Percentiles rank a stretch among this genome's conserved stretches.
Evolutionary conservation across 2,329 filamentous ascomycete species (phyloP).

Genomic region (Colletotrichum tamarilloi): DNA sequence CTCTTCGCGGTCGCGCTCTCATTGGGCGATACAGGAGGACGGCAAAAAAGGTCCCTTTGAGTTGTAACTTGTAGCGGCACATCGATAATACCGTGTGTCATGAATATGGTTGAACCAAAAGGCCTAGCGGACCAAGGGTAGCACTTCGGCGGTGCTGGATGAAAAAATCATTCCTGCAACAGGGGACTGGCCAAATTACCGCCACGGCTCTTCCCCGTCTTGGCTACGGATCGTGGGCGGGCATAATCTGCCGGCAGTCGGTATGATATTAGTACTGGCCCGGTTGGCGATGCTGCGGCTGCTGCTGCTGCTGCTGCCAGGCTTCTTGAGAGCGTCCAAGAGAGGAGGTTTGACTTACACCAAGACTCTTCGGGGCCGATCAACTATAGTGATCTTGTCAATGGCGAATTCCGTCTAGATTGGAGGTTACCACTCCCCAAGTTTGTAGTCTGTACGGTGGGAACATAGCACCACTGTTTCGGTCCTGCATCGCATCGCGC

Average conservation of each 20-base stretch:
- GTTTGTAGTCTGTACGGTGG: conserved; percentile 7
- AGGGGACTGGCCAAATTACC: neutral
- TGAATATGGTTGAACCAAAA: neutral
- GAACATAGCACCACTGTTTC: conserved; percentile 7
- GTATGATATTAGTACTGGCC: neutral
- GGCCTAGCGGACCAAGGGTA: neutral
- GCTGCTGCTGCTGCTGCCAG: neutral
- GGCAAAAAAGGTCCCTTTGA: conserved; percentile 8
- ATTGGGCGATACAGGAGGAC: neutral
- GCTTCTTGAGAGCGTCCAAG: neutral
- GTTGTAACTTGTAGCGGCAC: neutral
- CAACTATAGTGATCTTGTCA: neutral
- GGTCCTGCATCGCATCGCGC: conserved; percentile 18
- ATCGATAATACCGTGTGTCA: conserved; percentile 22
- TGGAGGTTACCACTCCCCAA: neutral
- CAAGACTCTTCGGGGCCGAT: neutral
- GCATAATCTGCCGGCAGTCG: conserved; percentile 6
- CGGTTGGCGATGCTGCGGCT: neutral
- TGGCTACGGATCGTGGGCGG: conserved; percentile 11
- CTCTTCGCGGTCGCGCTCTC: neutral
- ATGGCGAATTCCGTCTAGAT: neutral
- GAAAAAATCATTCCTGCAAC: neutral
- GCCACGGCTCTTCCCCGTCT: conserved; percentile 17
- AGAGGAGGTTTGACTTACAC: neutral
- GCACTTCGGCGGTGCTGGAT: neutral